These are phyloP conservation scores for Ustanciosporium gigantosporum DNA, from an alignment of 1,284 basidiomycete genomes.

Conservation along the genomic window DNA sequence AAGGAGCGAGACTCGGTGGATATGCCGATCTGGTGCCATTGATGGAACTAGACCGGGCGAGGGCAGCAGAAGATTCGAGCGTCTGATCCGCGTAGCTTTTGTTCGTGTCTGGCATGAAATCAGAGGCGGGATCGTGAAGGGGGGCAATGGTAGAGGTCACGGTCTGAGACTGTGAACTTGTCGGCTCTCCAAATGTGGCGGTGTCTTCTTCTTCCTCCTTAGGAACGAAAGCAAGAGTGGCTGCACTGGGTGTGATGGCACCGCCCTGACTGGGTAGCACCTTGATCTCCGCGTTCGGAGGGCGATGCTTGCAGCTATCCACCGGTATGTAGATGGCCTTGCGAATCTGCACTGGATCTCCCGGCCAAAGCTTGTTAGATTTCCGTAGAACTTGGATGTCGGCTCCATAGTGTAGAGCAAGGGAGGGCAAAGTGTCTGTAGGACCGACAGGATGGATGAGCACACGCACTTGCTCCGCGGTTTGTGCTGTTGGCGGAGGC, in stretches of 20 bases:
- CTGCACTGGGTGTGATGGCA: slow-evolving; percentile 5
- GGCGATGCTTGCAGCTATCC: slow-evolving; percentile 47
- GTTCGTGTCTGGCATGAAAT: slow-evolving; percentile 44
- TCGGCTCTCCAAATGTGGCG: too few species aligned
- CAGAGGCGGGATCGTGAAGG: slow-evolving; percentile 18
- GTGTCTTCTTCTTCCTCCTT: slow-evolving; percentile 24
- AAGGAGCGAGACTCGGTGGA: slow-evolving; percentile 17
- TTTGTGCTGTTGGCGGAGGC: not conserved
- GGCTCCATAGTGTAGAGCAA: slow-evolving; percentile 57
- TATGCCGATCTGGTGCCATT: slow-evolving; percentile 5
- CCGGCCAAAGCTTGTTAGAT: slow-evolving; percentile 57
- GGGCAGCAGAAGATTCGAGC: not conserved
- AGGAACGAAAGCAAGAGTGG: slow-evolving; percentile 21
- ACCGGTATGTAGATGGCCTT: slow-evolving; percentile 55
- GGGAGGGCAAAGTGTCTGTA: slow-evolving; percentile 45
- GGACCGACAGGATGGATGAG: slow-evolving; percentile 54
- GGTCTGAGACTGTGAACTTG: not conserved
- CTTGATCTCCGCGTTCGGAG: slow-evolving; percentile 43
- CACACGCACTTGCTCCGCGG: slow-evolving; percentile 27
- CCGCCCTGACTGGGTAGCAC: slow-evolving; percentile 10
- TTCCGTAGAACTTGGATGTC: slow-evolving; percentile 50
- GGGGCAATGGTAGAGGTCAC: not conserved
- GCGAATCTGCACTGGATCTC: slow-evolving; percentile 55
- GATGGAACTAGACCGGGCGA: slow-evolving; percentile 7
- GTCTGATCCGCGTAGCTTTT: slow-evolving; percentile 19